phyloP scores from a whole-genome alignment of 768 basidiomycete species.

The Kwoniella europaea region DNA sequence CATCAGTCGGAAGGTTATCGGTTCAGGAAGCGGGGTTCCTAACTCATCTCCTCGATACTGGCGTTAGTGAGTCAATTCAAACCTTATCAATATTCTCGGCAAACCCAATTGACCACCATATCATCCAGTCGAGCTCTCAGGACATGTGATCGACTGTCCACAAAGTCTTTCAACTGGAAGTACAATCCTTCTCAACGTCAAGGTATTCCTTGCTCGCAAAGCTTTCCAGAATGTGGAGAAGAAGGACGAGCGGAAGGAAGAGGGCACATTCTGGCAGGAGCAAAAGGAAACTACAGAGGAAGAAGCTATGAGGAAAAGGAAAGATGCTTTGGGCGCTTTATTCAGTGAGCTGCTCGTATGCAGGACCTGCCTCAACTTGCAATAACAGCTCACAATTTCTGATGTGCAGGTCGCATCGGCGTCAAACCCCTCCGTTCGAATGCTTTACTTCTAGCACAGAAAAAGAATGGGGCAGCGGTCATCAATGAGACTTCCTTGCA shows the following conservation, averaged over 20 bases:
- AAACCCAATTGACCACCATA: slow-evolving; percentile 52
- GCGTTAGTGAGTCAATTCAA: slow-evolving; percentile 38
- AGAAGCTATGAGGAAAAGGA: slow-evolving; percentile 77
- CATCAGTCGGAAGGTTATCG: slow-evolving; percentile 44
- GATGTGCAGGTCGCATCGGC: slow-evolving; percentile 60
- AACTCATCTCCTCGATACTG: slow-evolving; percentile 52
- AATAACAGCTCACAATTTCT: slow-evolving; percentile 16
- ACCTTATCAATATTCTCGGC: background rate
- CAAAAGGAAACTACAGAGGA: slow-evolving; percentile 81
- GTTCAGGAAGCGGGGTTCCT: slow-evolving; percentile 51
- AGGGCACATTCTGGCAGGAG: slow-evolving; percentile 67
- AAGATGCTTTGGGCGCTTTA: slow-evolving; percentile 71
- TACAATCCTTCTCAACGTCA: slow-evolving; percentile 76
- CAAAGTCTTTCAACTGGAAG: slow-evolving; percentile 72
- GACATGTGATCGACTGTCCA: slow-evolving; percentile 79
- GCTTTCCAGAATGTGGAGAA: slow-evolving; percentile 66
- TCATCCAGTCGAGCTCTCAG: slow-evolving; percentile 65
- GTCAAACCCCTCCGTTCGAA: slow-evolving; percentile 66
- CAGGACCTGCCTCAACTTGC: background rate
- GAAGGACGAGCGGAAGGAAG: slow-evolving; percentile 43
- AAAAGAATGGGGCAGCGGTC: slow-evolving; percentile 52
- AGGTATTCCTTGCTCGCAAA: slow-evolving; percentile 69
- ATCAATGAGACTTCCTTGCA: slow-evolving; percentile 56
- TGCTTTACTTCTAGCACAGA: slow-evolving; percentile 52
- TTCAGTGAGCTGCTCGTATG: slow-evolving; percentile 64